A percentile compares a stretch with the other conserved stretches of the same genome.
These are phyloP conservation scores for Priceomyces carsonii DNA, from an alignment of 805 yeast genomes.

Conservation along the genomic window DNA sequence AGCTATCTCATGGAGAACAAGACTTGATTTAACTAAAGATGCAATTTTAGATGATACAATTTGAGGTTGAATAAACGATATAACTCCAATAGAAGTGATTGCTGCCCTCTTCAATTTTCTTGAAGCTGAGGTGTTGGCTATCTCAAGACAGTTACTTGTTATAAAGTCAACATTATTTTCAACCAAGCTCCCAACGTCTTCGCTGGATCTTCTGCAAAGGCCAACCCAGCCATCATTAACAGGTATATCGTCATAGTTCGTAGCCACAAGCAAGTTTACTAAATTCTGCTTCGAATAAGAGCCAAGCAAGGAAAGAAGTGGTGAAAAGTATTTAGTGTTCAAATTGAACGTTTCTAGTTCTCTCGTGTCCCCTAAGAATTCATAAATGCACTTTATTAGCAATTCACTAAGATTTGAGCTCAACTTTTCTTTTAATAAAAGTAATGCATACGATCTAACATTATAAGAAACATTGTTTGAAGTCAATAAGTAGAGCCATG, in stretches of 20 bases:
- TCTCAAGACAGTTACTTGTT: conserved; percentile 11
- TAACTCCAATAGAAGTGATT: conserved; percentile 45
- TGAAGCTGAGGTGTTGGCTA: conserved; percentile 24
- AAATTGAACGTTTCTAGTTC: conserved; percentile 14
- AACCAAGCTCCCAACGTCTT: conserved; percentile 67
- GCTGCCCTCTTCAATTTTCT: conserved; percentile 55
- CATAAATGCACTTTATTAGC: conserved; percentile 44
- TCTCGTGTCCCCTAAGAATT: conserved; percentile 14
- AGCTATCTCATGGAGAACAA: conserved; percentile 39
- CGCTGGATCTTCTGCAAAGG: conserved; percentile 53
- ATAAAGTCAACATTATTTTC: conserved; percentile 20
- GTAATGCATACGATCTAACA: conserved; percentile 34
- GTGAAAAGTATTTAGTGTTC: conserved; percentile 21
- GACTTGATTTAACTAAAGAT: conserved; percentile 16
- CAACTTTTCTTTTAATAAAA: conserved; percentile 22
- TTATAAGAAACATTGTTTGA: conserved; percentile 40
- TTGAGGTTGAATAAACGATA: conserved; percentile 62
- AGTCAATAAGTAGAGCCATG: conserved; percentile 49
- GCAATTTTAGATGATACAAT: conserved; percentile 53
- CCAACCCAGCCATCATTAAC: conserved; percentile 75
- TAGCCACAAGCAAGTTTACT: conserved; percentile 23
- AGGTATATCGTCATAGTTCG: conserved; percentile 27
- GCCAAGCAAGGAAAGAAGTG: conserved; percentile 23
- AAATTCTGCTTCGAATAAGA: conserved; percentile 15
- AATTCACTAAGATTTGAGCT: conserved; percentile 35